Conservation (phyloP, 345 rosid species). For the Hevea brasiliensis region DNA sequence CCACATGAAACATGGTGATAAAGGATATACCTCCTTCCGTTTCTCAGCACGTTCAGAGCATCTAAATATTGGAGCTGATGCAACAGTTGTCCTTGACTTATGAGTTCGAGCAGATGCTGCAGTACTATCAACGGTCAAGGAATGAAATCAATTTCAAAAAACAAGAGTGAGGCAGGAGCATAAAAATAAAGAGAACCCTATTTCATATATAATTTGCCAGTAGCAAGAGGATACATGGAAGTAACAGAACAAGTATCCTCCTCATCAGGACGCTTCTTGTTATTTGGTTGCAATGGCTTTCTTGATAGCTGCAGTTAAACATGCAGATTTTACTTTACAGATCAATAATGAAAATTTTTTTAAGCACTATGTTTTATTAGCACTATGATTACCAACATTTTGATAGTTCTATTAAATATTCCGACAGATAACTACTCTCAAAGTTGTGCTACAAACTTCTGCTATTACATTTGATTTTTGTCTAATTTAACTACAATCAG, state of each 20-base stretch:
- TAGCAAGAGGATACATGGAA: slow-evolving; percentile 27
- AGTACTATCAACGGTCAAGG: slow-evolving; percentile 68
- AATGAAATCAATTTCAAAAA: slow-evolving; percentile 17
- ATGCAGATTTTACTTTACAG: not conserved
- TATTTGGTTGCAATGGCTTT: slow-evolving; percentile 56
- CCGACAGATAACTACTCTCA: not conserved
- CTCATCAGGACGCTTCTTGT: slow-evolving; percentile 61
- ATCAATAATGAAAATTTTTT: not conserved
- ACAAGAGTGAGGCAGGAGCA: not conserved
- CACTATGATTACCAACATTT: not conserved
- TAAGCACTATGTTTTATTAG: not conserved
- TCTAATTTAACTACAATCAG: not conserved
- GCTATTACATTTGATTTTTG: not conserved
- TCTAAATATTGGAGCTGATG: slow-evolving; percentile 78
- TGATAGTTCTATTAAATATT: not conserved
- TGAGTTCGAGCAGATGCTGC: slow-evolving; percentile 54
- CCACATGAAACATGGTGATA: not conserved
- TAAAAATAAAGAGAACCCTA: not conserved
- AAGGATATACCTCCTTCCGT: slow-evolving; percentile 69
- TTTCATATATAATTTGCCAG: not conserved
- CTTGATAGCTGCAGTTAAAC: slow-evolving; percentile 37
- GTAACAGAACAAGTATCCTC: slow-evolving; percentile 37
- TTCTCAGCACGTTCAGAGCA: slow-evolving; percentile 82
- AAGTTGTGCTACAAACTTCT: not conserved
- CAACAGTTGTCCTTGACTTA: slow-evolving; percentile 53